Conservation (phyloP, 2,329 filamentous ascomycete genomes). For the Juglanconis juglandina region DNA sequence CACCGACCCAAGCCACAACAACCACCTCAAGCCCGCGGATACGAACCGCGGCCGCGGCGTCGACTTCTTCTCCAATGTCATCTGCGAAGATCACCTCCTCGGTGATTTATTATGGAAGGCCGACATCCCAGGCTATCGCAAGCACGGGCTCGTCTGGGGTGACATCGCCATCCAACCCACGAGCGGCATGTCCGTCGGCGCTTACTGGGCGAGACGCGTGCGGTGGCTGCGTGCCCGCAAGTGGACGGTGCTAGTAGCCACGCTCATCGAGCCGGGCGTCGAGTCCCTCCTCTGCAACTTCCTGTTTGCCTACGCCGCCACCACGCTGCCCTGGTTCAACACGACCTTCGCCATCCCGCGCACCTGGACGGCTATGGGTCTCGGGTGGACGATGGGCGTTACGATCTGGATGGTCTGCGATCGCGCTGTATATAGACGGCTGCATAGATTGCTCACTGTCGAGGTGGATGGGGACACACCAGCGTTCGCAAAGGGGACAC, state of each 20-base stretch:
- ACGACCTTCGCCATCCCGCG: conserved; percentile 49
- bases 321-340: conserved; percentile 65
- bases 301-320: conserved; percentile 76
- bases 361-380: conserved; percentile 65
- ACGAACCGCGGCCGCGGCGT: conserved; percentile 61
- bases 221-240: conserved; percentile 93
- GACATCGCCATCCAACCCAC: conserved; percentile 90
- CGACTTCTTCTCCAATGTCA: conserved; percentile 91
- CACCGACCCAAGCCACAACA: conserved; percentile 48
- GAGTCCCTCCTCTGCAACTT: conserved; percentile 81
- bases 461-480: conserved; percentile 72
- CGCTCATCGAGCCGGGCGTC: conserved; percentile 86
- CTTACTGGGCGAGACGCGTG: conserved; percentile 77
- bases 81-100: conserved; percentile 96
- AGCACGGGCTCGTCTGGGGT: conserved; percentile 80
- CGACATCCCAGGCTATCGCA: conserved; percentile 61
- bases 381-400: conserved; percentile 66
- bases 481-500: conserved; percentile 58
- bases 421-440: conserved; percentile 65
- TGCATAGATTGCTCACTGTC: conserved; percentile 72
- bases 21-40: conserved; percentile 34
- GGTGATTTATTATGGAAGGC: conserved; percentile 85
- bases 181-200: conserved; percentile 69
- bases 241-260: conserved; percentile 86
- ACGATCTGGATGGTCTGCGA: conserved; percentile 72